Evolutionary conservation across 2,329 filamentous ascomycete genomes (phyloP).

Genomic region (Tolypocladium guangdongense): DNA sequence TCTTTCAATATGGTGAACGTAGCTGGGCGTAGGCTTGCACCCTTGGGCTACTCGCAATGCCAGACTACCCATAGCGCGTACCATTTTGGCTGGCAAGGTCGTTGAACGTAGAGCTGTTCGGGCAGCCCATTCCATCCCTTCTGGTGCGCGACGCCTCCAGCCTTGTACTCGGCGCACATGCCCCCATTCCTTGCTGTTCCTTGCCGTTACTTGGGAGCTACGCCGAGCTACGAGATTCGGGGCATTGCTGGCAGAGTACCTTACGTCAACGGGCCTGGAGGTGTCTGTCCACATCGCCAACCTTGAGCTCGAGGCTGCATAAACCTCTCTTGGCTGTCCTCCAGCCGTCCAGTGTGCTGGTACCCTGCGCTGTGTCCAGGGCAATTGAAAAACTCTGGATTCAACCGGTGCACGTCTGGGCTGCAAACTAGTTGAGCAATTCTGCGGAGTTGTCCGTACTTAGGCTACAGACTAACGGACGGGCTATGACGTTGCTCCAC

Average conservation of each 20-base stretch:
- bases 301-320: not conserved
- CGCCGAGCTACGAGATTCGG: no score
- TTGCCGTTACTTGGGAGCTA: no score
- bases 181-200: no score
- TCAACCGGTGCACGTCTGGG: not conserved
- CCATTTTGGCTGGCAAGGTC: not conserved
- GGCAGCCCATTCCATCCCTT: not conserved
- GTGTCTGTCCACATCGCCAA: not conserved
- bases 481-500: slow-evolving; percentile 1
- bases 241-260: not conserved
- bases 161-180: no score
- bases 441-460: no score
- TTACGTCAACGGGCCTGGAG: not conserved
- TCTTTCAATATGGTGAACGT: not conserved
- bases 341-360: not conserved
- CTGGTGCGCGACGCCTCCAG: no score
- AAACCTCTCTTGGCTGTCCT: not conserved
- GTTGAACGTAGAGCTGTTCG: not conserved
- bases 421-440: not conserved
- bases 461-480: no score
- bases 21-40: not conserved
- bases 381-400: not conserved
- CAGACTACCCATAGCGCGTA: not conserved
- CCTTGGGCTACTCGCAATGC: no score
- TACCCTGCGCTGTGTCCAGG: not conserved